Percentiles rank a stretch among this genome's conserved stretches.
Conservation (phyloP, 441 rosid species). For the Pelargonium cotyledonis region DNA sequence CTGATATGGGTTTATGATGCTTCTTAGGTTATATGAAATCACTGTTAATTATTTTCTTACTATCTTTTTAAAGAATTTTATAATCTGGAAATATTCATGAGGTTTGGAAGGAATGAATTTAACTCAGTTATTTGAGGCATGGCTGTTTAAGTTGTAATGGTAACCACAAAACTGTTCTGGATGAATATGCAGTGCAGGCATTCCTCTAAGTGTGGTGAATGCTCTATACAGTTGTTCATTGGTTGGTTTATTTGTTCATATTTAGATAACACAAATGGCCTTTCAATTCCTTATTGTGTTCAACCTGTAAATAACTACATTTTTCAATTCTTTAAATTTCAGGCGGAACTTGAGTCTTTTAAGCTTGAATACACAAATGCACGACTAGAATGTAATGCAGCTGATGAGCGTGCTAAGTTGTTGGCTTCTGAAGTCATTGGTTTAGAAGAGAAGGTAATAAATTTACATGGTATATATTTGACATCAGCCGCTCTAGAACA, state of each 20-base stretch:
- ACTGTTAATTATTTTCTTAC: too few relatives aligned
- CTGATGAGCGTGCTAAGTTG: slow-evolving; percentile 86
- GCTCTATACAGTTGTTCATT: slow-evolving; percentile 3
- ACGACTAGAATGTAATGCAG: slow-evolving; percentile 77
- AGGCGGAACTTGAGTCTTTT: slow-evolving; percentile 82
- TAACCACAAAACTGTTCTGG: neutral
- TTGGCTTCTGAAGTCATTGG: slow-evolving; percentile 96
- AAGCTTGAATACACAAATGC: slow-evolving; percentile 67
- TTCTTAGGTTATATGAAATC: neutral
- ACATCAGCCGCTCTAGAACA: neutral
- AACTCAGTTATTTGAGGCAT: neutral
- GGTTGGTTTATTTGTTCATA: neutral
- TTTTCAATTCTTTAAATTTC: slow-evolving; percentile 12
- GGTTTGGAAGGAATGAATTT: neutral
- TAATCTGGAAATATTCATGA: neutral
- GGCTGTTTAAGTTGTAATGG: neutral
- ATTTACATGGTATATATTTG: slow-evolving; percentile 12
- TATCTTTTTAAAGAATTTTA: too few relatives aligned
- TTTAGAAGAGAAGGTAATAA: slow-evolving; percentile 92
- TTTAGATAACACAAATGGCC: neutral
- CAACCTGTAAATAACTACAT: neutral
- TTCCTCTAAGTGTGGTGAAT: slow-evolving; percentile 7
- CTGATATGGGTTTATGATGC: neutral
- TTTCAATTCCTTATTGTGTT: neutral
- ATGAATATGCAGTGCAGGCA: slow-evolving; percentile 6